Conservation (phyloP, 2,329 filamentous ascomycete genomes). For the Didymella pomorum region DNA sequence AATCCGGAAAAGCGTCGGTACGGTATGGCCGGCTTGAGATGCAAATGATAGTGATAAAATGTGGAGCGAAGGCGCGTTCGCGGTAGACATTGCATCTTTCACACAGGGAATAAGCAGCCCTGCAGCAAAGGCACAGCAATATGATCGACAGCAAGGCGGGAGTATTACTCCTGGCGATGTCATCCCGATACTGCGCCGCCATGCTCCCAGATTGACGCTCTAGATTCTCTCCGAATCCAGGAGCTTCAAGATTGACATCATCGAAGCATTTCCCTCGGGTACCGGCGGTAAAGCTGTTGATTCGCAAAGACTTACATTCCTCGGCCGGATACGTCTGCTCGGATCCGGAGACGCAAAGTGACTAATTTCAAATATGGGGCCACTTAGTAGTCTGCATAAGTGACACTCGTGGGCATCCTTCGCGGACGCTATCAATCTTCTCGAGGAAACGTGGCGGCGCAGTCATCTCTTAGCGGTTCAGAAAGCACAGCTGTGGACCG, state of each 20-base stretch:
- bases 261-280: background rate
- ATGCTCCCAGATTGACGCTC: background rate
- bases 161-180: background rate
- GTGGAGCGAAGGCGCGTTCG: background rate
- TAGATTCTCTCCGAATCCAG: background rate
- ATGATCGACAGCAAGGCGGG: conserved; percentile 11
- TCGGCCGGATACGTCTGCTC: background rate
- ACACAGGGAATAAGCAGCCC: conserved; percentile 1
- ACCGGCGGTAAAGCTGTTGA: background rate
- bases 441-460: conserved; percentile 1
- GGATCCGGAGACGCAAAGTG: background rate
- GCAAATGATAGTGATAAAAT: background rate
- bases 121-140: conserved; percentile 9
- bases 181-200: background rate
- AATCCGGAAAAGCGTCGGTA: background rate
- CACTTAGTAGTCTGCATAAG: background rate
- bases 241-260: background rate
- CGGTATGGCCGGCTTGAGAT: background rate
- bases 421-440: background rate
- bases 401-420: background rate
- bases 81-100: background rate
- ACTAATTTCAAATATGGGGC: background rate
- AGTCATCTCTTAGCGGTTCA: background rate
- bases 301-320: background rate
- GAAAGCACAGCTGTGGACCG: background rate